Conservation (phyloP, 176 grass and related monocot species). For the Bromus sterilis region DNA sequence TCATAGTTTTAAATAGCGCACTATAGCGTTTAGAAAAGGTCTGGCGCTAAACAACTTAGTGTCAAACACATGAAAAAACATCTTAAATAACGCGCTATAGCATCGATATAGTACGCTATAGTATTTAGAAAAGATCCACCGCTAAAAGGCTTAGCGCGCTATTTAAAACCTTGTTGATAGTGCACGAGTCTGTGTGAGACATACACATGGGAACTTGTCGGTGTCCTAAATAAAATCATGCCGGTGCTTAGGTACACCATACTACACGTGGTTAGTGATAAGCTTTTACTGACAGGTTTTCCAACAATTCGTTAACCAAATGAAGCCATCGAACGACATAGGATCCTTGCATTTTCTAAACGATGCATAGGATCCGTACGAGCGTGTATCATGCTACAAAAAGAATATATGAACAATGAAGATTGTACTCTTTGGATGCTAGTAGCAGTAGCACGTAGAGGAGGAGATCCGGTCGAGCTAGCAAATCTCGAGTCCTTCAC, state of each 20-base stretch:
- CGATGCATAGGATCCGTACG: not conserved
- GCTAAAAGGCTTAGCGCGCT: no score
- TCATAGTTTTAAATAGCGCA: no score
- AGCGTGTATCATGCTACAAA: not conserved
- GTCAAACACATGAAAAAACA: no score
- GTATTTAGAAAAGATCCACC: no score
- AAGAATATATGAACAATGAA: not conserved
- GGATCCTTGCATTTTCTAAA: not conserved
- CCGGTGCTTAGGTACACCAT: not conserved
- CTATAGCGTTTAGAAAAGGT: no score
- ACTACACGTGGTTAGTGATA: not conserved
- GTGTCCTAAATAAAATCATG: slow-evolving; percentile 12
- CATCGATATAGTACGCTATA: no score
- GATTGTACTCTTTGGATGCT: slow-evolving; percentile 25
- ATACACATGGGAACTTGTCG: not conserved
- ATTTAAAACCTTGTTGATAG: no score
- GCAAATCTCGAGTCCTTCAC: slow-evolving; percentile 9
- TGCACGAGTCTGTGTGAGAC: slow-evolving; percentile 4
- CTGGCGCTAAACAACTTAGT: no score
- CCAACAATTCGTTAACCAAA: not conserved
- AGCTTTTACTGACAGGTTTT: not conserved
- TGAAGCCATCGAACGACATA: not conserved
- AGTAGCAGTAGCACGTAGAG: not conserved
- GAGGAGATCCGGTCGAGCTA: slow-evolving; percentile 36
- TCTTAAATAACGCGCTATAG: no score